Conservation (phyloP, 2,329 filamentous ascomycete species). For the Colletotrichum truncatum region DNA sequence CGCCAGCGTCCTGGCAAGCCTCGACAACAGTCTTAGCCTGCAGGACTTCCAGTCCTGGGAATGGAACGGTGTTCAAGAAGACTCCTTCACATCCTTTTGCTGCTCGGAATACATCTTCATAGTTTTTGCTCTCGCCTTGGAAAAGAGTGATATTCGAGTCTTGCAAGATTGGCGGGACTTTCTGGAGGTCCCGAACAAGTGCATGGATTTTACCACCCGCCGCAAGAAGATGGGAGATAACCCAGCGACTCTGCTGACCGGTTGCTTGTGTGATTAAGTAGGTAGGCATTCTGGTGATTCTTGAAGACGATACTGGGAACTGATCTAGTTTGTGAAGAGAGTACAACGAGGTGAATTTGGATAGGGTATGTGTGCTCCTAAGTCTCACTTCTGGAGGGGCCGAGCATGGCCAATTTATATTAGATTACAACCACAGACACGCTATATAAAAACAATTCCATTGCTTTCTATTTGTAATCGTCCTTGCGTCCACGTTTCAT, state of each 20-base stretch:
- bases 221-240: slow-evolving; percentile 42
- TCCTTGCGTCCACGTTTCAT: no score
- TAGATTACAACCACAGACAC: no score
- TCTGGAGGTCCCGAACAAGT: slow-evolving; percentile 44
- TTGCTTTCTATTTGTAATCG: no score
- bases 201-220: slow-evolving; percentile 45
- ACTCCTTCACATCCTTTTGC: slow-evolving; percentile 43
- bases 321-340: no score
- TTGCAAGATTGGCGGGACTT: slow-evolving; percentile 37
- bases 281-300: slow-evolving; percentile 40
- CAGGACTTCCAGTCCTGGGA: slow-evolving; percentile 37
- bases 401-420: no score
- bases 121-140: slow-evolving; percentile 44
- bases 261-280: slow-evolving; percentile 47
- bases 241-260: slow-evolving; percentile 41
- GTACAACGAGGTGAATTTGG: no score
- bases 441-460: no score
- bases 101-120: slow-evolving; percentile 40
- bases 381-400: no score
- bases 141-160: slow-evolving; percentile 42
- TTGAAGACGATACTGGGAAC: background rate
- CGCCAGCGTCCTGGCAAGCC: slow-evolving; percentile 41
- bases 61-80: slow-evolving; percentile 39
- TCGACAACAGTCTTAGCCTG: slow-evolving; percentile 43
- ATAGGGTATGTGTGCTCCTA: no score